Percentiles rank a stretch among this genome's conserved stretches.
Conservation (phyloP, 768 basidiomycete genomes). For the Termitomyces sp. region DNA sequence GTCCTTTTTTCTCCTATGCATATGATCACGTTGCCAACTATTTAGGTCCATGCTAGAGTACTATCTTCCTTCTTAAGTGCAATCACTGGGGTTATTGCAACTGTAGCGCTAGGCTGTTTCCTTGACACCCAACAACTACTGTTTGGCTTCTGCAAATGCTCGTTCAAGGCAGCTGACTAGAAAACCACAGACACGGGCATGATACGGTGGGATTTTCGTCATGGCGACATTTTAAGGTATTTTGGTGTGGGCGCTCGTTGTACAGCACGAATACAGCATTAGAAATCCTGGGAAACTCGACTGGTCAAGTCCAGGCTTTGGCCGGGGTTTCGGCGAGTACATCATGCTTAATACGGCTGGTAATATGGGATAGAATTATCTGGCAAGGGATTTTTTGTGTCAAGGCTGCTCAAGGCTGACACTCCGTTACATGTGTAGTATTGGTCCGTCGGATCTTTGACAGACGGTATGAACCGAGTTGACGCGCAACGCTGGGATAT, state of each 20-base stretch:
- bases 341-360: slow-evolving; percentile 16
- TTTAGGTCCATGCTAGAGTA: slow-evolving; percentile 16
- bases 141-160: background rate
- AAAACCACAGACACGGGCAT: slow-evolving; percentile 6
- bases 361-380: slow-evolving; percentile 17
- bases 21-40: background rate
- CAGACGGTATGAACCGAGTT: slow-evolving; percentile 14
- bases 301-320: slow-evolving; percentile 16
- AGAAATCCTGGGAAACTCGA: slow-evolving; percentile 17
- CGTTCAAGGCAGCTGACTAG: background rate
- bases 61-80: slow-evolving; percentile 12
- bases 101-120: slow-evolving; percentile 9
- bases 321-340: slow-evolving; percentile 14
- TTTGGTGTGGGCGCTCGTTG: slow-evolving; percentile 16
- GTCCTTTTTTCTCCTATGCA: background rate
- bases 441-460: slow-evolving; percentile 15
- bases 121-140: slow-evolving; percentile 13
- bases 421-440: slow-evolving; percentile 8
- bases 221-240: slow-evolving; percentile 13
- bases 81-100: slow-evolving; percentile 11
- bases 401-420: background rate
- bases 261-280: slow-evolving; percentile 13
- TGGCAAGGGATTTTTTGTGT: slow-evolving; percentile 3
- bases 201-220: slow-evolving; percentile 14
- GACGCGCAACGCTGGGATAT: slow-evolving; percentile 15